Conservation (phyloP, 495 filamentous ascomycete species). For the Aspergillus mulundensis region DNA sequence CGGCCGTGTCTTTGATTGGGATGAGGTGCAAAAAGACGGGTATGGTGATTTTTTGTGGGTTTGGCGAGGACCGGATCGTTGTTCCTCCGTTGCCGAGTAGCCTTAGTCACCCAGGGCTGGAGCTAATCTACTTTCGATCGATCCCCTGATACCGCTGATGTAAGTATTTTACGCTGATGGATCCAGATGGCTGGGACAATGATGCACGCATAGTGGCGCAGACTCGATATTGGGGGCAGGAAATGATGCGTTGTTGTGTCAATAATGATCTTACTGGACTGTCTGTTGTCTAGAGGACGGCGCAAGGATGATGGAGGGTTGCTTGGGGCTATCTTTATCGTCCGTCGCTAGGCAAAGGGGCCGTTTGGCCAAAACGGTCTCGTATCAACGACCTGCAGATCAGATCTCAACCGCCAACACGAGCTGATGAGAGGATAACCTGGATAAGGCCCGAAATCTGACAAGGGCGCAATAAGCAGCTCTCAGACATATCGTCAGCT, state of each 20-base stretch:
- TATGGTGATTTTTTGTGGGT: slow-evolving; percentile 24
- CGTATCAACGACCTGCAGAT: background rate
- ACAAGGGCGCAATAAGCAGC: background rate
- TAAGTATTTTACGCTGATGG: slow-evolving; percentile 1
- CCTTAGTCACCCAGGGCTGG: slow-evolving; percentile 8
- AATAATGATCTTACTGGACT: background rate
- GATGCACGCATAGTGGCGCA: slow-evolving; percentile 1
- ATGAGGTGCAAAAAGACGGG: slow-evolving; percentile 13
- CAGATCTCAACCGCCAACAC: background rate
- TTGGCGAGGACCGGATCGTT: slow-evolving; percentile 19
- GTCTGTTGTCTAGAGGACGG: background rate
- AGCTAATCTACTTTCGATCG: background rate
- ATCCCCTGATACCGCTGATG: background rate
- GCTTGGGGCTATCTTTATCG: slow-evolving; percentile 12
- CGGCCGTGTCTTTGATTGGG: slow-evolving; percentile 29
- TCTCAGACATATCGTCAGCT: background rate
- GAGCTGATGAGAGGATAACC: background rate
- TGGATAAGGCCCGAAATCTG: background rate
- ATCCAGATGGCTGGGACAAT: background rate
- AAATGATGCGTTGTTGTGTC: slow-evolving; percentile 2
- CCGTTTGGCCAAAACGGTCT: background rate
- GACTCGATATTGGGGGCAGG: background rate
- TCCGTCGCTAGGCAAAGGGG: slow-evolving; percentile 1
- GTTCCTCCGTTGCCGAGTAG: slow-evolving; percentile 14
- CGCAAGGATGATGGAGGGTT: slow-evolving; percentile 1